Base-by-base conservation (phyloP, 192 early-diverging fungal species). In the Backusella parvicylindrica region DNA sequence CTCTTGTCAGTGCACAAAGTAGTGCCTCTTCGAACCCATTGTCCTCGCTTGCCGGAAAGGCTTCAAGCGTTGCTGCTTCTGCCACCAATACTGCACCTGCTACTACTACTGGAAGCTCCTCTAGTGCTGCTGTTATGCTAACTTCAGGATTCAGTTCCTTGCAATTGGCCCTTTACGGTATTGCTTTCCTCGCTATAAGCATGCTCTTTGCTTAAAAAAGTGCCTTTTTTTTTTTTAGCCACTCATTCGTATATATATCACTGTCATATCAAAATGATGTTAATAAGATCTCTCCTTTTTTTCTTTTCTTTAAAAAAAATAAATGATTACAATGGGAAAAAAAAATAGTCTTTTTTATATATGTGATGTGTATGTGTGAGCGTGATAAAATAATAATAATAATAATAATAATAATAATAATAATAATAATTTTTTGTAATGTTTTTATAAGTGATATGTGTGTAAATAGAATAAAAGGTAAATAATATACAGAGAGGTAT, bases 391-490 rank as follows among this genome's bases (percentile, higher is more conserved):
- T 33, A 65, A 33, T 65, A 65, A 33, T 66, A 35, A 38, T 69
- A n/a, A n/a, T n/a, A 33, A 66, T 33, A 65, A 33, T 65, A 65
- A 33, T 66, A 35, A 38, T 69, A n/a, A n/a, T n/a, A n/a, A n/a
- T n/a, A n/a, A n/a, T n/a, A 65, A 15, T 30, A 35, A 32, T 69
- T 30, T 40, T 69, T 69, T 43, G 23, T 43, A 28, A 30, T 69
- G 18, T 69, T 56, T 37, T 23, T 56, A 56, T 56, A 56, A 56
- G 21, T 56, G 21, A 2, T 56, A 56, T 26, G 50, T 56, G 50
- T 56, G 43, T 47, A 47, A 47, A n/a, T n/a, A 47, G 43, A 47
- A 47, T 18, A 47, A 47, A 56, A 21, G 50, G 50, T 23, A 56
- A 56, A 23, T 56, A 56, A 56, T 56, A 56, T 56, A 56, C 50